Evolutionary conservation across 352 stramenopile genomes (phyloP).

Genomic region (Pythium periplocum): DNA sequence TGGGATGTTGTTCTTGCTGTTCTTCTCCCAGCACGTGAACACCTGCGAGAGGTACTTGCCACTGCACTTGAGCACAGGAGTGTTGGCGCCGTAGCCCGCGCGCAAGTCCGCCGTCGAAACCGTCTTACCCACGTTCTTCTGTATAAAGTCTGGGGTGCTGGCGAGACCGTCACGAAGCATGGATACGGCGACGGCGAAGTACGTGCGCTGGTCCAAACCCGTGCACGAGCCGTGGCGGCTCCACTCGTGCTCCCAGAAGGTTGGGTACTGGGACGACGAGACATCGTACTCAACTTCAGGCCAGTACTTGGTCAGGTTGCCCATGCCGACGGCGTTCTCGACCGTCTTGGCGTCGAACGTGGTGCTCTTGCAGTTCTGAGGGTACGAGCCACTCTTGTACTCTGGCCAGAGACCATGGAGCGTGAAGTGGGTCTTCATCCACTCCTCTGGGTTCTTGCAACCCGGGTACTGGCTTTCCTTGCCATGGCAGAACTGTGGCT

Average conservation of each 20-base stretch:
- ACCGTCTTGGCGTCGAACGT: conserved; percentile 52
- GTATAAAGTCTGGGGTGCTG: conserved; percentile 44
- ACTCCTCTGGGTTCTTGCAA: conserved; percentile 50
- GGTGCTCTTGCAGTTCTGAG: conserved; percentile 61
- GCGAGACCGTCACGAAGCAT: conserved; percentile 42
- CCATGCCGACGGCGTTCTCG: conserved; percentile 49
- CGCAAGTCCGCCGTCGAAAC: conserved; percentile 32
- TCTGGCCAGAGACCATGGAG: conserved; percentile 87
- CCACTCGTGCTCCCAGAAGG: conserved; percentile 93
- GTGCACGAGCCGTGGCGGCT: conserved; percentile 89
- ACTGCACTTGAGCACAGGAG: no score
- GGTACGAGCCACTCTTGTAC: no score
- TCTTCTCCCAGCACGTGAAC: no score
- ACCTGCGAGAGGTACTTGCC: no score
- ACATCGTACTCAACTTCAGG: conserved; percentile 73
- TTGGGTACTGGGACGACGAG: conserved; percentile 39
- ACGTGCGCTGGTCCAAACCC: conserved; percentile 69
- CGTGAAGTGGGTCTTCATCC: conserved; percentile 81
- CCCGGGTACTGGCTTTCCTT: conserved; percentile 43
- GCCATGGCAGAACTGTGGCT: conserved; percentile 67
- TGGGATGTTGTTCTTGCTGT: no score
- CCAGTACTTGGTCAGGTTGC: conserved; percentile 71
- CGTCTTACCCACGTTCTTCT: conserved; percentile 40
- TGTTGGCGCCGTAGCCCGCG: no score
- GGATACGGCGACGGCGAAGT: conserved; percentile 75